Evolutionary conservation across 345 rosid species (phyloP), one percentile per base, ranked within the genome.

Genomic region (Populus tremula): DNA sequence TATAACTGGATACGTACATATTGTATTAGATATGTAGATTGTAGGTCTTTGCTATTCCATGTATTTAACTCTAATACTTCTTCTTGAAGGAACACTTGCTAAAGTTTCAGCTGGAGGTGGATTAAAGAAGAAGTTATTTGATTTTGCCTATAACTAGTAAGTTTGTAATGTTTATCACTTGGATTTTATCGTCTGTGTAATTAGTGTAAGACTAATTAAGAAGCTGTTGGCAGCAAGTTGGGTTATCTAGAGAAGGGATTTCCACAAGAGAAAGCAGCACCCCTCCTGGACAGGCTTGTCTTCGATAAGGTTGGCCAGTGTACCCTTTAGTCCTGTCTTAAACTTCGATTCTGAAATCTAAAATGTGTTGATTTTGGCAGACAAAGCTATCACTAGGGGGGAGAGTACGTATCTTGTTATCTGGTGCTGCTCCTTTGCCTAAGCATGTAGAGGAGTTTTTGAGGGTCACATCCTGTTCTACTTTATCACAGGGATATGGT

Each of bases 371-470:
- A 35, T 69, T 76, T 49, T 82, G 54, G 74, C 63, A 95, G 99
- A 85, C 89, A 78, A 92, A 90, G 76, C 93, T 82, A 77, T 92
- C 91, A 78, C 79, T 92, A 35, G 99, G 99, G 69, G 98, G 99
- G 81, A 82, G 86, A 87, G 88, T 92, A 49, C 90, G 92, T 20
- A 84, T 88, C 76, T 41, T 93, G 83, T 84, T 93, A 45, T 93
- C 99, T 69, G 98, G 99, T 21, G 99, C 99, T 31, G 99, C 99
- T 4, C 99, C 98, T 77, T 79, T 93, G 86, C 88, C 99, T 77
- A 86, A 77, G 76, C 96, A 96, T 59, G 99, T 93, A 25, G 98
- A 96, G 79, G 99, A 93, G 83, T 93, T 96, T 76, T 35, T 93
- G 71, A 85, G 98, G 85, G 93, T 96, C 82, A 88, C 89, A 21